Evolutionary conservation across 331 rosid species (phyloP), one percentile per base, ranked within the genome.

Genomic region (Malus hybrid): DNA sequence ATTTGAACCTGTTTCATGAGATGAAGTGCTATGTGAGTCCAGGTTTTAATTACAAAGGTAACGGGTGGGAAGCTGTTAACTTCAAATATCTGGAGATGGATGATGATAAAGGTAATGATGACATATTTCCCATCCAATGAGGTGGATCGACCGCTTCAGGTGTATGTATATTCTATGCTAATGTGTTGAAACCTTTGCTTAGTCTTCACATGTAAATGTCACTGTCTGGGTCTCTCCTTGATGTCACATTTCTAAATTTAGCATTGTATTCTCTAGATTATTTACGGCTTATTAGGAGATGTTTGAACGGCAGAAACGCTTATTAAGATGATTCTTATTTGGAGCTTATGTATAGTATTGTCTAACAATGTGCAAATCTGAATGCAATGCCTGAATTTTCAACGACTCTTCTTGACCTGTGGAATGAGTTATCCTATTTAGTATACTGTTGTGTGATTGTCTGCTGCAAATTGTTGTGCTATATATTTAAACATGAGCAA

Each of bases 1-100:
- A 93, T 78, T 85, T 93, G 86, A 93, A 93, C 84, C 86, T 93
- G 72, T 93, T 93, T 84, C 97, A 93, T 80, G 97, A 89, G 82
- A 89, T 91, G 79, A 93, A 89, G 63, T 93, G 98, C 89, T 91
- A 89, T 32, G 84, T 93, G 82, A 88, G 86, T 84, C 89, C 91
- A n/a, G 84, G 88, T 78, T 93, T 93, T 79, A 88, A 89, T 67
- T 89, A 89, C 68, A 82, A 78, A 71, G 90, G 93, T 67, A 82
- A 84, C 26, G 93, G 85, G 44, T 86, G 93, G 96, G 87, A 87
- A 53, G 86, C 87, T 80, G 89, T 83, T 29, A 82, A 87, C 81
- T 74, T 90, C 72, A 87, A 83, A 75, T 88, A 79, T 73, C 83
- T 89, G 80, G 96, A 86, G 60, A 57, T 75, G 22, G 93, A 88